Base-by-base conservation (phyloP, 2,329 filamentous ascomycete species). In the Cryoendolithus antarcticus region DNA sequence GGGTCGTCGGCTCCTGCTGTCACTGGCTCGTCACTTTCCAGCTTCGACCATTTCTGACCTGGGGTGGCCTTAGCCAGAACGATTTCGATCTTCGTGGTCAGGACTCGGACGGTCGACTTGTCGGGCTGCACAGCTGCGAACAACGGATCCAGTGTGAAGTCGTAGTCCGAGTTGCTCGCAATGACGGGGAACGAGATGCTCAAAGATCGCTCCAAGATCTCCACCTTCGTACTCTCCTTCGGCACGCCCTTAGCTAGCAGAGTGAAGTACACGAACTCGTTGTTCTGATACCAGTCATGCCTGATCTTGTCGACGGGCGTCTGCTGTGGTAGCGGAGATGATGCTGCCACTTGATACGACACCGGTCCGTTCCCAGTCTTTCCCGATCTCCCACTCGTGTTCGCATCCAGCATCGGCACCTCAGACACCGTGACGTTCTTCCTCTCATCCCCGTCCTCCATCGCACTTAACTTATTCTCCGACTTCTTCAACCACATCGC, bases 41-140 rank as follows among this genome's bases (percentile, higher is more conserved):
- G 63, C 1, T 62, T 53, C 19, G 69, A 59, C 85, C 85, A 91
- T 56, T 84, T 88, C 36, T 70, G 61, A 5, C 79, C 80, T 0
- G 72, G 60, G 1, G 59, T 67, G 31, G 69, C 65, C 60, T 94
- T 94, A 44, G 70, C 70, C 10, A 94, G 70, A 8, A 66, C 71
- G 30, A 94, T 65, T 58, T 93, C 86, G 39, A 93, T 70, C 58
- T 94, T 94, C 53, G 77, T 85, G 1, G 80, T 70, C 32, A 82
- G 80, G 39, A 93, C 72, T 1, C 68, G 72, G 48, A 66, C 74
- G 33, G 69, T 79, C 12, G 76, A 85, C 27, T 69, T 61, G 1
- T 67, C 52, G 0, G 74, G 60, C 38, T 83, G 72, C 50, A 93
- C 77, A 7, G 70, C 57, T 9, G 71, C 75, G 57, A 71, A 86